Conservation (phyloP, 768 basidiomycete genomes). For the Lenzites betulinus region DNA sequence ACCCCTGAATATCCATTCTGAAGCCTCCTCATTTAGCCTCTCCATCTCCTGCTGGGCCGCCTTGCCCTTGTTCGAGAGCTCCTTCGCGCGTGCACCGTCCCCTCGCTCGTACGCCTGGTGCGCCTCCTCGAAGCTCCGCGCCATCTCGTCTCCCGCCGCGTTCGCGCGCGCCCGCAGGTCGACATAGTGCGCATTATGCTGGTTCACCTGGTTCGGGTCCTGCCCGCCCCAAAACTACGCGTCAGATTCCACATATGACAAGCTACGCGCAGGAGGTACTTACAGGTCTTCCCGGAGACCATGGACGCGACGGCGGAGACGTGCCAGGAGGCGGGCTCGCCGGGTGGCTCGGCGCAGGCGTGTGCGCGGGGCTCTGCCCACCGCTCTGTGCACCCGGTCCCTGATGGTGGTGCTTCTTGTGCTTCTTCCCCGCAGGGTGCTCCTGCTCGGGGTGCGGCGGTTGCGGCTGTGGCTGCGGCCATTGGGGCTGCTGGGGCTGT, state of each 20-base stretch:
- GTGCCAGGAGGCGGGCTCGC: conserved; percentile 1
- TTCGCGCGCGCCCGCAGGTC: conserved; percentile 75
- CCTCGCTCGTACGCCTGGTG: conserved; percentile 73
- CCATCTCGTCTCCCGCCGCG: conserved; percentile 80
- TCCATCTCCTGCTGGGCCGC: conserved; percentile 78
- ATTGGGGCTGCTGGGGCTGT: conserved; percentile 7
- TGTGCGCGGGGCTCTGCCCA: background rate
- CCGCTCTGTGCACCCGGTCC: background rate
- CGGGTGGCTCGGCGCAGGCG: background rate
- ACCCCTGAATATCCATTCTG: conserved; percentile 87
- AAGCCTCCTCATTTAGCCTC: conserved; percentile 75
- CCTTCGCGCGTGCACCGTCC: conserved; percentile 80
- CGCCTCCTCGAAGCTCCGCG: conserved; percentile 64
- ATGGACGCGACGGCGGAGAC: conserved; percentile 18
- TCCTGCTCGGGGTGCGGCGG: conserved; percentile 5
- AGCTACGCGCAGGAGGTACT: background rate
- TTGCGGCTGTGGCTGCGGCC: conserved; percentile 1
- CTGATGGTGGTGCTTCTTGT: conserved; percentile 8
- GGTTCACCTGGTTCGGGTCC: conserved; percentile 65
- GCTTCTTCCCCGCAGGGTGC: conserved; percentile 9
- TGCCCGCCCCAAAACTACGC: conserved; percentile 14
- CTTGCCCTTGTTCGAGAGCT: conserved; percentile 80
- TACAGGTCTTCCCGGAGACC: conserved; percentile 16
- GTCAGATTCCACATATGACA: background rate
- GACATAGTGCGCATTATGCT: conserved; percentile 68